Evolutionary conservation across 352 stramenopile genomes (phyloP).

Genomic region (Phytophthora fragariaefolia): DNA sequence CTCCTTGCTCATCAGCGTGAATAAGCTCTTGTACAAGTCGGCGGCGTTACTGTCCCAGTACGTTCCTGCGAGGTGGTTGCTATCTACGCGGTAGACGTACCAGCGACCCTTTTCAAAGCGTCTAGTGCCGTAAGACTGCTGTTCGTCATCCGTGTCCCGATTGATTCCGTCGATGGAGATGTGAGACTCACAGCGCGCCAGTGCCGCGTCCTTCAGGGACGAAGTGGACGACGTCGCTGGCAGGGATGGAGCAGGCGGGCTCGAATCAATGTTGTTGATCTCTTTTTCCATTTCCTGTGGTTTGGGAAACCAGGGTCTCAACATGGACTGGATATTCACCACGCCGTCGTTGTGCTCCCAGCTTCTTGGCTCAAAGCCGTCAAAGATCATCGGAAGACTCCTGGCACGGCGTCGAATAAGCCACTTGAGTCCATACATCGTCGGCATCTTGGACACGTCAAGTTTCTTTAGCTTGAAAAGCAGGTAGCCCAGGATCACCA

Average conservation of each 20-base stretch:
- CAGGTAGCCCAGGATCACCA: slow-evolving; percentile 40
- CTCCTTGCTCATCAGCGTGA: slow-evolving; percentile 66
- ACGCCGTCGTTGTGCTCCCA: slow-evolving; percentile 82
- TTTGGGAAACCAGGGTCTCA: slow-evolving; percentile 69
- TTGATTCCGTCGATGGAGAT: slow-evolving; percentile 79
- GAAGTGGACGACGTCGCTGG: slow-evolving; percentile 45
- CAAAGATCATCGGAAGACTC: slow-evolving; percentile 61
- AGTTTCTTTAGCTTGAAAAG: slow-evolving; percentile 48
- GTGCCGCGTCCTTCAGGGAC: slow-evolving; percentile 31
- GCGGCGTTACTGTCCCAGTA: slow-evolving; percentile 70
- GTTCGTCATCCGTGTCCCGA: slow-evolving; percentile 41
- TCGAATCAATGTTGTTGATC: slow-evolving; percentile 32
- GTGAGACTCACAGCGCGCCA: slow-evolving; percentile 67
- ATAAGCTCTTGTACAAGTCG: slow-evolving; percentile 75
- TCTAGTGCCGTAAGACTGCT: slow-evolving; percentile 23
- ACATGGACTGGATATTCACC: slow-evolving; percentile 79
- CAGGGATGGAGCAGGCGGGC: slow-evolving; percentile 43
- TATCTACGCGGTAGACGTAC: slow-evolving; percentile 83
- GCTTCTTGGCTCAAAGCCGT: slow-evolving; percentile 61
- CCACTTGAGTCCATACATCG: slow-evolving; percentile 64
- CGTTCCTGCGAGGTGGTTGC: slow-evolving; percentile 77
- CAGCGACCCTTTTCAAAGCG: slow-evolving; percentile 68
- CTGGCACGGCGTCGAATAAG: slow-evolving; percentile 61
- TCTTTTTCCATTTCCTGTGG: slow-evolving; percentile 50
- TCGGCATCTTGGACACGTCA: slow-evolving; percentile 71